These are phyloP conservation scores for Starmerella floris DNA, from an alignment of 805 yeast genomes.

Conservation along the genomic window DNA sequence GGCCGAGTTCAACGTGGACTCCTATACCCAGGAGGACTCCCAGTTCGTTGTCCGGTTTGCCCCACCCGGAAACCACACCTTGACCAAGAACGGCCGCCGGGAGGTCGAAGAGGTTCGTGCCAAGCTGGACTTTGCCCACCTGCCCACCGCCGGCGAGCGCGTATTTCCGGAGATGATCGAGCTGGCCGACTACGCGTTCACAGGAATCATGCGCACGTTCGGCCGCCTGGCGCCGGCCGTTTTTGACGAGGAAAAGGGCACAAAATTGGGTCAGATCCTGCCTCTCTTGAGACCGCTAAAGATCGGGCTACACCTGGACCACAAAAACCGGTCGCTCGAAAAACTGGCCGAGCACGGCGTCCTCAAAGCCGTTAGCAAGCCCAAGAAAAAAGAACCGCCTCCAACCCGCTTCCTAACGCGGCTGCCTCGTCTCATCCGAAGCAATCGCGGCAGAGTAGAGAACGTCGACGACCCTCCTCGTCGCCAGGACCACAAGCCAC, in stretches of 20 bases:
- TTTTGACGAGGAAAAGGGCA: slow-evolving; percentile 2
- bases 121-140: slow-evolving; percentile 2
- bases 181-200: slow-evolving; percentile 7
- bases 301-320: neutral
- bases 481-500: too few relatives aligned
- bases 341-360: slow-evolving; percentile 2
- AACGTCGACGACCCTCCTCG: too few relatives aligned
- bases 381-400: too few relatives aligned
- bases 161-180: slow-evolving; percentile 1
- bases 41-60: slow-evolving; percentile 9
- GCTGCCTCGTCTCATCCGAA: too few relatives aligned
- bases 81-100: slow-evolving; percentile 3
- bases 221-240: slow-evolving; percentile 10
- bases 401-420: too few relatives aligned
- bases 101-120: slow-evolving; percentile 4
- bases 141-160: neutral
- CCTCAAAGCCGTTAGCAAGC: too few relatives aligned
- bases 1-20: neutral
- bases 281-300: slow-evolving; percentile 8
- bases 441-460: too few relatives aligned
- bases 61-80: neutral
- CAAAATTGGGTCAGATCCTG: neutral
- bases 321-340: neutral
- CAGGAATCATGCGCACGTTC: neutral
- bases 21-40: slow-evolving; percentile 6